Conservation (phyloP, 352 stramenopile genomes). For the Pythium scleroteichum region DNA sequence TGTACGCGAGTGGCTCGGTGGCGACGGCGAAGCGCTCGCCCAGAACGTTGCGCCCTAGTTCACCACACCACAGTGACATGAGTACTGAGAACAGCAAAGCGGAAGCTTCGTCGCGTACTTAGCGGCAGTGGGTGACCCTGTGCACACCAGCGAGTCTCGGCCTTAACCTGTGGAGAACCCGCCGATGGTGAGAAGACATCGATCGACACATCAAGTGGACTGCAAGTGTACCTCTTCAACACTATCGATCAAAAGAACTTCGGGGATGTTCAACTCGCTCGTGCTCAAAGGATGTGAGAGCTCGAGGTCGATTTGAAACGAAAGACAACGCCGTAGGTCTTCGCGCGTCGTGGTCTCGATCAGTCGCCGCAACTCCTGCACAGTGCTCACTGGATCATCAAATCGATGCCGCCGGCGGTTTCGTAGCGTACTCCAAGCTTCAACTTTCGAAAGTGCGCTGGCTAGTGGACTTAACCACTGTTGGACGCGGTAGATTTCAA, state of each 20-base stretch:
- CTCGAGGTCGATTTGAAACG: neutral
- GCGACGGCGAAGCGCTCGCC: conserved; percentile 27
- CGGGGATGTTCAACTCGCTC: neutral
- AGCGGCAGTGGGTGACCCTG: conserved; percentile 24
- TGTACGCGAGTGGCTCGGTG: conserved; percentile 20
- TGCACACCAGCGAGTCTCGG: conserved; percentile 28
- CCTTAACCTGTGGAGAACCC: conserved; percentile 15
- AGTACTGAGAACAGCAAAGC: neutral
- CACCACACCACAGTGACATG: neutral
- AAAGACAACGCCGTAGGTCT: neutral
- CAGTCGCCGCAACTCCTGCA: neutral
- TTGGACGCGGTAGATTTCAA: neutral
- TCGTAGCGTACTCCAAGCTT: neutral
- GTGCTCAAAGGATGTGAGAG: neutral
- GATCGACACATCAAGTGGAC: too few relatives aligned
- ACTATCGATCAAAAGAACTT: neutral
- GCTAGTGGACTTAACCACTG: neutral
- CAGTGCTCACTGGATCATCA: neutral
- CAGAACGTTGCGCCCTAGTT: conserved; percentile 29
- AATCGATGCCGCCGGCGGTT: neutral
- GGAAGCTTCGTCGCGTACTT: conserved; percentile 29
- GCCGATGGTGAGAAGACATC: too few relatives aligned
- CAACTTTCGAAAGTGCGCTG: neutral
- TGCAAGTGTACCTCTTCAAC: conserved; percentile 19
- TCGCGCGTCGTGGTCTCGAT: neutral